A percentile compares a stretch with the other conserved stretches of the same genome.
Evolutionary conservation across 768 basidiomycete species (phyloP).

Genomic region (Termitomyces sp.): DNA sequence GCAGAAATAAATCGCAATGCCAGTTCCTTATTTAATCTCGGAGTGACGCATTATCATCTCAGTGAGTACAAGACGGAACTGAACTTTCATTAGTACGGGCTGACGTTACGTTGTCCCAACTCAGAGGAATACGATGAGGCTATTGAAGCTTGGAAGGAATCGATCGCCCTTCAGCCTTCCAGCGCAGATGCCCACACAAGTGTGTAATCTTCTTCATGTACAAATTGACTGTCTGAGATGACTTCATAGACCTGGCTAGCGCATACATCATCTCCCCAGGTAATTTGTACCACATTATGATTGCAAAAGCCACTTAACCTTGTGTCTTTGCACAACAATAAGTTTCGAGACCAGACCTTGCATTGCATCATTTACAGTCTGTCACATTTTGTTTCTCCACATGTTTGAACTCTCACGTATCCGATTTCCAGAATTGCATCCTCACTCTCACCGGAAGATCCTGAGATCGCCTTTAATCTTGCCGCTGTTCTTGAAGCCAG

Average conservation of each 20-base stretch:
- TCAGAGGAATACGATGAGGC: slow-evolving; percentile 87
- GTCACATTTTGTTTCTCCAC: slow-evolving; percentile 23
- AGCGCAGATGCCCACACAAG: slow-evolving; percentile 88
- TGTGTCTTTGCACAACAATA: slow-evolving; percentile 16
- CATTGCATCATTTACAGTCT: slow-evolving; percentile 79
- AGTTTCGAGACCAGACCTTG: slow-evolving; percentile 80
- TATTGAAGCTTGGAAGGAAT: slow-evolving; percentile 83
- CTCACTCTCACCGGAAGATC: slow-evolving; percentile 83
- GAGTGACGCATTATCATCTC: slow-evolving; percentile 86
- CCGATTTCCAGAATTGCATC: slow-evolving; percentile 63
- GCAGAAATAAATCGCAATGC: slow-evolving; percentile 77
- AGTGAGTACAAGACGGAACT: slow-evolving; percentile 45
- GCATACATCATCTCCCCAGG: slow-evolving; percentile 80
- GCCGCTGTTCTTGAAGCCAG: slow-evolving; percentile 90
- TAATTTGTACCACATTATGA: slow-evolving; percentile 10
- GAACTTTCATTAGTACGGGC: slow-evolving; percentile 9
- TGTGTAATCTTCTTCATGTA: slow-evolving; percentile 33
- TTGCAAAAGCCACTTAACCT: slow-evolving; percentile 5
- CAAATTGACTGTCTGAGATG: slow-evolving; percentile 14
- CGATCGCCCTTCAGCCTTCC: slow-evolving; percentile 74
- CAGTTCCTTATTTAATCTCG: slow-evolving; percentile 82
- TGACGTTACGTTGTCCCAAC: slow-evolving; percentile 6
- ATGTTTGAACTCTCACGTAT: slow-evolving; percentile 27
- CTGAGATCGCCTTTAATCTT: slow-evolving; percentile 89
- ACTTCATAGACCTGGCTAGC: slow-evolving; percentile 70